A percentile compares a stretch with the other conserved stretches of the same genome.
These are phyloP conservation scores for Pelargonium citronellum DNA, from an alignment of 441 rosid genomes.

Conservation along the genomic window DNA sequence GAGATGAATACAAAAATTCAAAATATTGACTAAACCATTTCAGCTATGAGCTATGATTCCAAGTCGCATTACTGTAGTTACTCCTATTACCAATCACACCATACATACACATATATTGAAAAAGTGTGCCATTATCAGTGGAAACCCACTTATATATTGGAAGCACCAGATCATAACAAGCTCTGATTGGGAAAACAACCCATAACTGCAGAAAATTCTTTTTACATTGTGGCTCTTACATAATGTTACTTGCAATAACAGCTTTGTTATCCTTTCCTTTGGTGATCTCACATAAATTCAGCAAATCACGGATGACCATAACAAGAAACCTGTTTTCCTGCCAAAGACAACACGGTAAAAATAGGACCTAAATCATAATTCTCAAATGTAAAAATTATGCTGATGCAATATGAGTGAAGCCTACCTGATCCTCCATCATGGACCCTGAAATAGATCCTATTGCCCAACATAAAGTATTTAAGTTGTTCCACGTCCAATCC, in stretches of 20 bases:
- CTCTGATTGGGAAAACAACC: constrained; percentile 1
- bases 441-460: constrained; percentile 99
- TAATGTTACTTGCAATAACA: constrained; percentile 97
- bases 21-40: not conserved
- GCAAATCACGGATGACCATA: constrained; percentile 95
- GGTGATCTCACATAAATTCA: constrained; percentile 96
- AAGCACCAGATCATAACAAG: constrained; percentile 4
- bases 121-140: not conserved
- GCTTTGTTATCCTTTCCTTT: constrained; percentile 99
- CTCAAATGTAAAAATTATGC: not conserved
- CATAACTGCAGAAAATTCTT: not conserved
- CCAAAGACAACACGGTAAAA: constrained; percentile 11
- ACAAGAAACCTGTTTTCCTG: constrained; percentile 99
- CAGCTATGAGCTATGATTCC: not conserved
- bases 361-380: not conserved
- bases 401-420: not conserved
- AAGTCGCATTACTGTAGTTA: not conserved
- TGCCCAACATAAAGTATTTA: constrained; percentile 99
- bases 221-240: constrained; percentile 48
- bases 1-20: constrained; percentile 7
- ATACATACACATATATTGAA: not conserved
- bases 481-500: constrained; percentile 98
- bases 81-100: not conserved
- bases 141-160: not conserved
- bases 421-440: constrained; percentile 99